Evolutionary conservation across 2,329 filamentous ascomycete genomes (phyloP), one percentile per base, ranked within the genome.

Genomic region (Apiospora hydei): DNA sequence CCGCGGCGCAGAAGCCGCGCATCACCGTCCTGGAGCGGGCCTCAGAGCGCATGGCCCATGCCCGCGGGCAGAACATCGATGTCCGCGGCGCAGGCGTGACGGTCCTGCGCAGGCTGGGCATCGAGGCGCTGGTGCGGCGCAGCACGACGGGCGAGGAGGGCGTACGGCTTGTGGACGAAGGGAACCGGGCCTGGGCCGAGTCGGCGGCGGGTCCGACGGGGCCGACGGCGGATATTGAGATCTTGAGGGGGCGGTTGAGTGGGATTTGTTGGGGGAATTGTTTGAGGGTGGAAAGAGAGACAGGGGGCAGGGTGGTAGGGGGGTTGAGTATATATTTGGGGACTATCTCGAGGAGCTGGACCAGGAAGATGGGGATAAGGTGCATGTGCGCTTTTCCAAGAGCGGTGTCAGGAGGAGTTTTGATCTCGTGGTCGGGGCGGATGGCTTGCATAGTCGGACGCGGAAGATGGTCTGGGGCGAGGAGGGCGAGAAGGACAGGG

Each of bases 371-470:
- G 49, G 49, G 1, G n/a, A 51, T 2, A 51, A 51, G 10, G 49
- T 82, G 10, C 71, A 73, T 10, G 80, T 79, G 3, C 70, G 67
- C 34, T 84, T 90, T 70, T 82, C 81, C 2, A 46, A 43, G 8
- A 83, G 87, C 70, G 86, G 86, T 5, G 76, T 76, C 0, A 77
- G 75, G 4, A 82, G 83, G 26, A 78, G 77, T 2, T 90, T 82
- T 73, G 88, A 90, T 73, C 75, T 90, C 0, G 76, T 90, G 0
- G 83, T 90, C 57, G 87, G 85, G 4, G 87, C 87, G 2, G 88
- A 90, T 72, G 88, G 88, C 0, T 82, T 86, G 24, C 81, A 83
- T 1, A 90, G 87, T 0, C 82, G 81, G 30, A 84, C 85, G 21
- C 81, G 86, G 41, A 81, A 77, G 66, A 77, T 80, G 41, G 81